Conservation (phyloP, 208 protist genomes). For the Porcisia hertigi region DNA sequence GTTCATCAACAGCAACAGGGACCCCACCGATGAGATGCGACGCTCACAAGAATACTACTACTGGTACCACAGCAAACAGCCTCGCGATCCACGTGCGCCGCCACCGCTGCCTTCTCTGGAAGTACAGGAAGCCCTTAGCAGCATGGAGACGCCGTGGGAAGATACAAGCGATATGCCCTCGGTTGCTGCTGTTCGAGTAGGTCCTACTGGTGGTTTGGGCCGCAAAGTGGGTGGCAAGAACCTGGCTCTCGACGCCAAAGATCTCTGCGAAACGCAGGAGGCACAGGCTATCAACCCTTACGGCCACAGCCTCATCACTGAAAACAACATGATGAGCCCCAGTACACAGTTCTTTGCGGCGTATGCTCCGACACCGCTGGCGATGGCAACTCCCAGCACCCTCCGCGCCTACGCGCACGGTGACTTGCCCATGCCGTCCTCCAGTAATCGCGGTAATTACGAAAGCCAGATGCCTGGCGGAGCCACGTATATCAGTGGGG, state of each 20-base stretch:
- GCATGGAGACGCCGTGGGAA: conserved; percentile 74
- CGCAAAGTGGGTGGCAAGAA: conserved; percentile 32
- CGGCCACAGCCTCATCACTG: conserved; percentile 53
- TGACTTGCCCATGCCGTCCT: conserved; percentile 47
- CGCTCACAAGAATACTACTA: conserved; percentile 83
- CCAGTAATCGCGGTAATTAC: conserved; percentile 17
- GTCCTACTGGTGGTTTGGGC: conserved; percentile 2
- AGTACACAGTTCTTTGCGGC: conserved; percentile 88
- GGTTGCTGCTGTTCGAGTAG: conserved; percentile 1
- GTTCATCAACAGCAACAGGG: conserved; percentile 71
- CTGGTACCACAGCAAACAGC: conserved; percentile 81
- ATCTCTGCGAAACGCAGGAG: conserved; percentile 70
- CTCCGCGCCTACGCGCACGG: conserved; percentile 78
- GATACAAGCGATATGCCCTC: conserved; percentile 24
- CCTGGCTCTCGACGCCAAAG: conserved; percentile 74
- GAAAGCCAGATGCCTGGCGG: conserved; percentile 17
- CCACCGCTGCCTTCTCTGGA: conserved; percentile 70
- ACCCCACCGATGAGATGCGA: conserved; percentile 82
- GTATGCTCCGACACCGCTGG: conserved; percentile 80
- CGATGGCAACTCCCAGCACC: conserved; percentile 76
- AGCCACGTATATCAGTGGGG: conserved; percentile 16
- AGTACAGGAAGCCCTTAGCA: conserved; percentile 56
- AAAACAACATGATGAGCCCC: conserved; percentile 70
- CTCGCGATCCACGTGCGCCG: conserved; percentile 66
- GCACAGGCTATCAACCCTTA: conserved; percentile 82